Conservation (phyloP, 768 basidiomycete species). For the Lactarius hengduanensis region DNA sequence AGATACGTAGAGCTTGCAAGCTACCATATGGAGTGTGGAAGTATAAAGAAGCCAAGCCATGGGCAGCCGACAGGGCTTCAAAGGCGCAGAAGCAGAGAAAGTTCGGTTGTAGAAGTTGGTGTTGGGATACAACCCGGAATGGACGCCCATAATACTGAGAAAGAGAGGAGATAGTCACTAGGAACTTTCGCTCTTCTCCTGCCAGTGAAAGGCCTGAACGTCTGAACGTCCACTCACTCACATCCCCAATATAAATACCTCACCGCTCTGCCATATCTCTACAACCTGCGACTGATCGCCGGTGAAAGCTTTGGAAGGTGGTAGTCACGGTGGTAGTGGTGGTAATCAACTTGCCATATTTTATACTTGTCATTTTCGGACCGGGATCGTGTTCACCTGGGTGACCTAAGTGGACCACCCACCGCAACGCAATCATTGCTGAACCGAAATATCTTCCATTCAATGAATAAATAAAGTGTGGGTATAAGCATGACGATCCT, state of each 20-base stretch:
- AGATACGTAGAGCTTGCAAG: not conserved
- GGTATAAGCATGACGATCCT: not conserved
- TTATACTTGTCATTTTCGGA: not conserved
- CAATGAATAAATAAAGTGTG: not conserved
- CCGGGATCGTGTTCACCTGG: not conserved
- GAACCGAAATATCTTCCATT: not conserved
- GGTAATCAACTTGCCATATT: not conserved
- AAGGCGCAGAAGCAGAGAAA: not conserved
- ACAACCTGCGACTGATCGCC: not conserved
- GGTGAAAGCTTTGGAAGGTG: not conserved
- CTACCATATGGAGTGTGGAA: not conserved
- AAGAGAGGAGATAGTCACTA: no score
- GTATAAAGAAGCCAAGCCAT: not conserved
- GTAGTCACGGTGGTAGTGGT: not conserved
- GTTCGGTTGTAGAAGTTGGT: no score
- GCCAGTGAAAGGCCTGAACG: no score
- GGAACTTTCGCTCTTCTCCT: no score
- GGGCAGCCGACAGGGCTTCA: not conserved
- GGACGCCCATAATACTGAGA: no score
- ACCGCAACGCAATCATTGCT: not conserved
- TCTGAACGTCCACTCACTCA: no score
- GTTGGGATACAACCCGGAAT: no score
- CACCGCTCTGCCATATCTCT: no score
- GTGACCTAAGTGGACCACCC: not conserved
- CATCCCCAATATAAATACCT: no score